Conservation (phyloP, 2,329 filamentous ascomycete species). For the Fusarium nygamai region DNA sequence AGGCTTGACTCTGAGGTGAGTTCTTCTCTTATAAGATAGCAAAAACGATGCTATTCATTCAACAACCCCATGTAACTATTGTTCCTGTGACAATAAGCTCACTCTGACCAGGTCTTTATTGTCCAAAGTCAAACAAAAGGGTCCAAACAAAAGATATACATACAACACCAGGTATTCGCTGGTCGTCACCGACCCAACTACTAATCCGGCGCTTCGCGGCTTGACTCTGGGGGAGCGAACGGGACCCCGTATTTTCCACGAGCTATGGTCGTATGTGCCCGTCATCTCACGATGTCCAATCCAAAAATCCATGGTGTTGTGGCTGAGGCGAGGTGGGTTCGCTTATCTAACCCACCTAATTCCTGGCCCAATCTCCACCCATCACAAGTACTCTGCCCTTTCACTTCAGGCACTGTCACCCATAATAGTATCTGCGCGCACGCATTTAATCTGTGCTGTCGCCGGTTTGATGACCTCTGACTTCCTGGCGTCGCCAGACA, state of each 20-base stretch:
- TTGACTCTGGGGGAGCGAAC: constrained; percentile 15
- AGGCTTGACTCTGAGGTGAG: neutral
- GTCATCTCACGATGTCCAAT: accelerated
- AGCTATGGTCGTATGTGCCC: constrained; percentile 10
- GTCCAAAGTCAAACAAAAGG: neutral
- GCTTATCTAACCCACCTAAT: neutral
- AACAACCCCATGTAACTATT: neutral
- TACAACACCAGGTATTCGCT: constrained; percentile 18
- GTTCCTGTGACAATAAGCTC: neutral
- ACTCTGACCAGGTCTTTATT: neutral
- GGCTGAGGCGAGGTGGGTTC: neutral
- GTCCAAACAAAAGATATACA: neutral
- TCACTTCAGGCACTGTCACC: accelerated
- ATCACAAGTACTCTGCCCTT: neutral
- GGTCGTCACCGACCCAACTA: constrained; percentile 18
- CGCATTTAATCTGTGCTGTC: neutral
- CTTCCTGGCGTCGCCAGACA: no score
- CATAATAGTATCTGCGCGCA: neutral
- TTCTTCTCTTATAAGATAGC: accelerated
- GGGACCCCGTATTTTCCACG: constrained; percentile 12
- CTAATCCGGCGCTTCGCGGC: constrained; percentile 9
- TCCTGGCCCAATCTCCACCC: neutral
- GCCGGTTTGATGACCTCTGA: no score
- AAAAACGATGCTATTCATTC: neutral
- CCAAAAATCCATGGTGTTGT: neutral